Percentiles rank a stretch among this genome's conserved stretches.
These are phyloP conservation scores for Diversispora eburnea DNA, from an alignment of 192 early-diverging fungal genomes.

Conservation along the genomic window DNA sequence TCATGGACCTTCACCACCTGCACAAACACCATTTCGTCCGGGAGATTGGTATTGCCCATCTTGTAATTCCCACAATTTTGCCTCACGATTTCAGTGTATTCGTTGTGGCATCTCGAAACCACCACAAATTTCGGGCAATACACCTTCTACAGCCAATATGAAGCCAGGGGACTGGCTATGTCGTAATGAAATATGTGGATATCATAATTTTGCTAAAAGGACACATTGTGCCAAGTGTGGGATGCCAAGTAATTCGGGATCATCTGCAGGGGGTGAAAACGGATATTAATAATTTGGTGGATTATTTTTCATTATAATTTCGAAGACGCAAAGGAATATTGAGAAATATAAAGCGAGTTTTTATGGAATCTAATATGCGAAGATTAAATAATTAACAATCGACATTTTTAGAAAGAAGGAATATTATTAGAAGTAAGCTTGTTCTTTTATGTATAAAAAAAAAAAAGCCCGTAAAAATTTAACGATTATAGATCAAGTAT, in stretches of 20 bases:
- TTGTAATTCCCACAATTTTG: conserved; percentile 68
- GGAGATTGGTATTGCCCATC: conserved; percentile 68
- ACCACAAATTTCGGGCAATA: conserved; percentile 9
- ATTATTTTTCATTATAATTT: no score
- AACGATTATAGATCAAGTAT: no score
- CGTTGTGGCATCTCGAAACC: conserved; percentile 52
- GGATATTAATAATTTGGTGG: conserved; percentile 4
- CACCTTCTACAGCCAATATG: conserved; percentile 28
- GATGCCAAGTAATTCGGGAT: conserved; percentile 22
- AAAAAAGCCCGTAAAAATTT: no score
- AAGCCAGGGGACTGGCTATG: conserved; percentile 53
- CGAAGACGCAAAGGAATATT: no score
- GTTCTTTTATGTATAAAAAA: no score
- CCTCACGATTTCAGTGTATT: conserved; percentile 60
- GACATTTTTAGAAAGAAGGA: no score
- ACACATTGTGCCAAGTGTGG: conserved; percentile 44
- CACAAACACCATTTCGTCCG: conserved; percentile 48
- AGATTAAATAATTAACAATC: no score
- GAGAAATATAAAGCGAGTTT: no score
- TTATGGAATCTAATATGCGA: no score
- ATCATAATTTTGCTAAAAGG: conserved; percentile 52
- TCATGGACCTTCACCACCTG: conserved; percentile 27
- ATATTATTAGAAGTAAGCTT: no score
- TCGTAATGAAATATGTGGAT: conserved; percentile 42
- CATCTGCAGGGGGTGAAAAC: conserved; percentile 10